Conservation (phyloP, 1,284 basidiomycete genomes). For the Puccinia novopanici region DNA sequence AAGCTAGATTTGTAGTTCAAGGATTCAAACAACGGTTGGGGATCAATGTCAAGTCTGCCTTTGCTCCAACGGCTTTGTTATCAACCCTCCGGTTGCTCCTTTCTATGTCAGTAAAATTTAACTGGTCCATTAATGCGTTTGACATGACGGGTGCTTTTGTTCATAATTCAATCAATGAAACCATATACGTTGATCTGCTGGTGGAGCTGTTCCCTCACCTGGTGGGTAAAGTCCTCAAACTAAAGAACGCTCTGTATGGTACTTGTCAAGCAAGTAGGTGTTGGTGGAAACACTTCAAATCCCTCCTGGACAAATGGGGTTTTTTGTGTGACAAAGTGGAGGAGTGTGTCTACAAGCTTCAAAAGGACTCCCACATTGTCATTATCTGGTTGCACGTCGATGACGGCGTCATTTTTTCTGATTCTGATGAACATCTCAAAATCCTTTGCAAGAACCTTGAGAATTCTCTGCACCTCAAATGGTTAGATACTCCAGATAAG, state of each 20-base stretch:
- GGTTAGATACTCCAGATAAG: background rate
- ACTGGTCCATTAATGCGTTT: background rate
- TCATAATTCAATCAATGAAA: too few species aligned
- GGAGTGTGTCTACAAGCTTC: background rate
- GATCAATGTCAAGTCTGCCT: background rate
- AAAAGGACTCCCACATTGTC: background rate
- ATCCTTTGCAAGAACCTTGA: background rate
- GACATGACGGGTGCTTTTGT: background rate
- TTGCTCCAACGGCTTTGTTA: too few species aligned
- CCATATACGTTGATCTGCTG: background rate
- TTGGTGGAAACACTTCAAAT: too few species aligned
- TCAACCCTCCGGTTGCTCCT: background rate
- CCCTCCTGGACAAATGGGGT: background rate
- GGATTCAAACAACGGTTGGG: background rate
- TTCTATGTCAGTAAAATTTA: background rate
- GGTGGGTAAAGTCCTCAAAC: too few species aligned
- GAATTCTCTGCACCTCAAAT: background rate
- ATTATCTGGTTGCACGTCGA: too few species aligned
- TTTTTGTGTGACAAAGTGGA: background rate
- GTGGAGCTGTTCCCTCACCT: background rate
- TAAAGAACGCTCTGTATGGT: too few species aligned
- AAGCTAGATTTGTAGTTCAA: background rate
- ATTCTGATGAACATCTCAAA: background rate
- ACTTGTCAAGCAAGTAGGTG: too few species aligned
- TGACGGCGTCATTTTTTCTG: background rate